These are phyloP conservation scores for Magnolia officinalis DNA, from an alignment of 164 flowering plant genomes.

Conservation along the genomic window DNA sequence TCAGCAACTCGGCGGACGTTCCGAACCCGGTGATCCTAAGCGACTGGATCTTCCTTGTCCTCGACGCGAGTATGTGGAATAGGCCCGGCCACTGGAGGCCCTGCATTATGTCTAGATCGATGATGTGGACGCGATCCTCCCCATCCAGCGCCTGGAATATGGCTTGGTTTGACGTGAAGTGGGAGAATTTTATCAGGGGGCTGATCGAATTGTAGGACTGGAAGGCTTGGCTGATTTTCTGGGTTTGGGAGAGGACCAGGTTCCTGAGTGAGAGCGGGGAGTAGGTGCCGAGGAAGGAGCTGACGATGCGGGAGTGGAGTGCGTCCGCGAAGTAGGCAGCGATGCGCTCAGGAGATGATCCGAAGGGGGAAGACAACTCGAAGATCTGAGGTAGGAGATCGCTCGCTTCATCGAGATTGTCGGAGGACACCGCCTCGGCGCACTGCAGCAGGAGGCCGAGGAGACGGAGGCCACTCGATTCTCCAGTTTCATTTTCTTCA, in stretches of 20 bases:
- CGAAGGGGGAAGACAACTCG: constrained; percentile 79
- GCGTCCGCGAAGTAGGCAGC: constrained; percentile 85
- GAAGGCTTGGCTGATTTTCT: constrained; percentile 51
- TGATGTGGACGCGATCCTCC: constrained; percentile 66
- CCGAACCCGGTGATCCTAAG: constrained; percentile 81
- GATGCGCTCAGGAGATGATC: constrained; percentile 78
- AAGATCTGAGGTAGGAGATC: constrained; percentile 71
- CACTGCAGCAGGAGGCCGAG: constrained; percentile 71
- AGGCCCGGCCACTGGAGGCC: constrained; percentile 98
- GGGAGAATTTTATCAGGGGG: constrained; percentile 79
- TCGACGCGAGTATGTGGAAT: constrained; percentile 82
- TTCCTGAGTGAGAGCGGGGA: constrained; percentile 35
- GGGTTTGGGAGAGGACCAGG: constrained; percentile 36
- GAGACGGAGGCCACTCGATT: constrained; percentile 43
- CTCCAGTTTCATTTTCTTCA: constrained; percentile 8
- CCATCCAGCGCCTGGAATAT: constrained; percentile 67
- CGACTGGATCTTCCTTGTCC: constrained; percentile 48
- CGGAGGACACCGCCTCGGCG: constrained; percentile 79
- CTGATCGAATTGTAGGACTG: constrained; percentile 73
- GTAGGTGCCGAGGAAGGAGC: constrained; percentile 52
- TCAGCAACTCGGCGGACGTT: constrained; percentile 50
- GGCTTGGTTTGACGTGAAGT: constrained; percentile 90
- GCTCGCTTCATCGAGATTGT: constrained; percentile 56
- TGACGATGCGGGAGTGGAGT: constrained; percentile 58
- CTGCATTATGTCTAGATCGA: constrained; percentile 92